A percentile compares a stretch with the other conserved stretches of the same genome.
These are phyloP conservation scores for Pleurotus cornucopiae DNA, from an alignment of 768 basidiomycete genomes.

Conservation along the genomic window DNA sequence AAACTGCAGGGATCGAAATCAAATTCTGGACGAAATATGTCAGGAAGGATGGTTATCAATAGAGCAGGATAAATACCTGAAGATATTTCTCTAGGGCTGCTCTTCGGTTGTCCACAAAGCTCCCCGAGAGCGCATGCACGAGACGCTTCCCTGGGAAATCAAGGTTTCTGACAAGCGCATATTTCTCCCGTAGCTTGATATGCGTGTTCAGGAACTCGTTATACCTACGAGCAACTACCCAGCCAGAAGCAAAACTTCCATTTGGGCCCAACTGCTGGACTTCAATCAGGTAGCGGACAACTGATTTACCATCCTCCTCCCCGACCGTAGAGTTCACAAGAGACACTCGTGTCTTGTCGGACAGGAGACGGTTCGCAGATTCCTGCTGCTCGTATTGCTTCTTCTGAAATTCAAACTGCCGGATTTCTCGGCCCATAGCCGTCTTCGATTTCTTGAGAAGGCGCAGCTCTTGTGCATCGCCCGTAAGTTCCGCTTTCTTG, in stretches of 20 bases:
- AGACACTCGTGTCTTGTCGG: constrained; percentile 78
- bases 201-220: constrained; percentile 94
- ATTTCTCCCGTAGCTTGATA: constrained; percentile 76
- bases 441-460: constrained; percentile 80
- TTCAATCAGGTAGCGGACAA: constrained; percentile 89
- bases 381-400: constrained; percentile 94
- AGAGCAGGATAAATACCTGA: constrained; percentile 52
- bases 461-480: constrained; percentile 80
- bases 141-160: constrained; percentile 95
- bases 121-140: constrained; percentile 82
- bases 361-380: constrained; percentile 79
- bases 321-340: constrained; percentile 81
- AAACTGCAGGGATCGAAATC: constrained; percentile 69
- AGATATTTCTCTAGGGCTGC: constrained; percentile 83
- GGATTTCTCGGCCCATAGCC: constrained; percentile 75
- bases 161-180: constrained; percentile 57
- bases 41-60: not conserved
- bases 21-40: constrained; percentile 45
- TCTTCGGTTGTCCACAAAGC: constrained; percentile 80
- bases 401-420: constrained; percentile 86
- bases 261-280: constrained; percentile 84
- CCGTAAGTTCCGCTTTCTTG: constrained; percentile 92
- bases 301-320: constrained; percentile 84
- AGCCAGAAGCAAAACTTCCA: constrained; percentile 77
- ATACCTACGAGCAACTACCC: constrained; percentile 92